Evolutionary conservation across 2,329 filamentous ascomycete genomes (phyloP), one percentile per base, ranked within the genome.

Genomic region (Phaeosphaeria sp.): DNA sequence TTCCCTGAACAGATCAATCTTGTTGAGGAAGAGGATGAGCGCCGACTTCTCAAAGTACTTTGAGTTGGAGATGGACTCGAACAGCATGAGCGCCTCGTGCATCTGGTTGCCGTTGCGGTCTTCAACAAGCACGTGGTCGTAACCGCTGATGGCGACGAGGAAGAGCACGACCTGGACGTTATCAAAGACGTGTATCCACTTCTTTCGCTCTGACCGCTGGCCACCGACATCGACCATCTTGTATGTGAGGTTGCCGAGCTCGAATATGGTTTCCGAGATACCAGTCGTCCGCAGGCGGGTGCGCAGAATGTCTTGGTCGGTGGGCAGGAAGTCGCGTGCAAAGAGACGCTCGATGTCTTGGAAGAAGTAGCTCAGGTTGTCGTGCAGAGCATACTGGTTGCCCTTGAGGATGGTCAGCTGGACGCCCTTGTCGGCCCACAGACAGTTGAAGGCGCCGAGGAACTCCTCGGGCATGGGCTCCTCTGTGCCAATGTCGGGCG

Each of bases 151-250:
- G 48, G 94, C 93, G 51, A 97, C 94, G 66, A 98, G 86, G 80
- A 98, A 98, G 42, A 98, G 83, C 53, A 98, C 84, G 67, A 92
- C 93, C 73, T 95, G 93, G 61, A 97, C 93, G 64, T 95, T 95
- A 77, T 97, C 93, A 75, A 97, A 97, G 74, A 93, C 95, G 77
- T 97, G 93, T 63, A 97, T 96, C 93, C 93, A 97, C 83, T 97
- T 97, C 85, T 96, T 96, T 61, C 93, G 90, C 79, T 97, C 93
- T 25, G 93, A 96, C 69, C 93, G 85, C 76, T 97, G 93, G 56
- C 93, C 93, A 75, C 93, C 93, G 47, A 96, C 93, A 72, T 97
- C 93, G 78, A 96, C 96, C 93, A 98, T 97, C 71, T 93, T 90
- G 80, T 97, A 97, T 63, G 93, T 96, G 69, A 97, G 86, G 72